Conservation (phyloP, 2,329 filamentous ascomycete species). For the Aspergillus clavatus region DNA sequence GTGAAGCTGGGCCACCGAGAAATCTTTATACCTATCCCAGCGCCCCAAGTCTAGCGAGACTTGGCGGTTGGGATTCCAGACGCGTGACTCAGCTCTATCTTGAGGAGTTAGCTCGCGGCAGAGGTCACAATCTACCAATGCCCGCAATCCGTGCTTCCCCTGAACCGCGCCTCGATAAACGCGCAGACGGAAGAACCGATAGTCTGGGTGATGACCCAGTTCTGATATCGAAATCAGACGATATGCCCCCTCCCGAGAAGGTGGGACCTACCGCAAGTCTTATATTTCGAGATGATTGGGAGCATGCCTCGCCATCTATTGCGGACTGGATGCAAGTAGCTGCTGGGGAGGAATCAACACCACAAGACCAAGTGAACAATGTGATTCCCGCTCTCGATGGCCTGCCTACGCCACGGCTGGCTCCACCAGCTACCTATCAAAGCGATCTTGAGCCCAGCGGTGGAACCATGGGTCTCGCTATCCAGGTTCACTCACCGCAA, state of each 20-base stretch:
- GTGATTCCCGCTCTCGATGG: conserved; percentile 14
- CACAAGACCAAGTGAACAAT: conserved; percentile 30
- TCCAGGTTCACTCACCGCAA: conserved; percentile 35
- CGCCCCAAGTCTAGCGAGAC: conserved; percentile 51
- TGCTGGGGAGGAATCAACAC: conserved; percentile 34
- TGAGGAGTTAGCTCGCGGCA: conserved; percentile 42
- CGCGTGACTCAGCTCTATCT: conserved; percentile 54
- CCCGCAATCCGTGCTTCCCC: conserved; percentile 19
- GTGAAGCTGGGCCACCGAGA: conserved; percentile 33
- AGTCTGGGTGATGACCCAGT: conserved; percentile 35
- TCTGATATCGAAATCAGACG: conserved; percentile 30
- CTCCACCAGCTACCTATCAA: conserved; percentile 11
- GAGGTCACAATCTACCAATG: conserved; percentile 21
- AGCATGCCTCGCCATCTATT: conserved; percentile 46
- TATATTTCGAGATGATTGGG: conserved; percentile 44
- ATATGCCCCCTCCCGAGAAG: conserved; percentile 20
- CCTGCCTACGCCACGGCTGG: conserved; percentile 24
- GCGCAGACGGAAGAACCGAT: conserved; percentile 18
- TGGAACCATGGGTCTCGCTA: conserved; percentile 41
- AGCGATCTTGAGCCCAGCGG: conserved; percentile 25
- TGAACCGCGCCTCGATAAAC: conserved; percentile 15
- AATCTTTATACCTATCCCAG: conserved; percentile 38
- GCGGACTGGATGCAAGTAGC: conserved; percentile 47
- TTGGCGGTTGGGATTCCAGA: conserved; percentile 51
- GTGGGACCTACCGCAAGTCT: conserved; percentile 40